phyloP scores from a whole-genome alignment of 2,329 filamentous ascomycete genomes.

The Trichoderma sp. region DNA sequence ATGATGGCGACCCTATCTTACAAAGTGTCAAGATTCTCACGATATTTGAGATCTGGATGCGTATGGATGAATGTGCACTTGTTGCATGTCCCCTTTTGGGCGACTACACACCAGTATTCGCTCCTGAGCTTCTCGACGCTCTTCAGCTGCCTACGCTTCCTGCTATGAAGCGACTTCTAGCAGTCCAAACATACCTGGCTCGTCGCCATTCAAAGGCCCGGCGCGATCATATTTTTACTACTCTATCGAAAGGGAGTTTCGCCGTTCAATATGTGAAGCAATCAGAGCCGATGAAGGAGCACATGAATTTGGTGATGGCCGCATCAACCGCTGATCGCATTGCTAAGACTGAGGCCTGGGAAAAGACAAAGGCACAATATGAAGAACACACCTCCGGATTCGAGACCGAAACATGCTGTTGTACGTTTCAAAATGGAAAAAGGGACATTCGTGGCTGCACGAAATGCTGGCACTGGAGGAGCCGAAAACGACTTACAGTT shows the following conservation, averaged over 20 bases:
- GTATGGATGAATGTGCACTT: slow-evolving; percentile 21
- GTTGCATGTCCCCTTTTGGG: slow-evolving; percentile 44
- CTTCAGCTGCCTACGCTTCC: slow-evolving; percentile 46
- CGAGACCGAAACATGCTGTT: slow-evolving; percentile 18
- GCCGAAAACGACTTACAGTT: slow-evolving; percentile 22
- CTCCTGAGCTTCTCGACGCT: slow-evolving; percentile 48
- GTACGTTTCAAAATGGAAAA: slow-evolving; percentile 4
- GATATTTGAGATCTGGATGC: slow-evolving; percentile 21
- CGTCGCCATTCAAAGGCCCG: not conserved
- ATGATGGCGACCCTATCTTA: slow-evolving; percentile 11
- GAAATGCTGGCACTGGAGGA: slow-evolving; percentile 21
- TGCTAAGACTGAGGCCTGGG: slow-evolving; percentile 13
- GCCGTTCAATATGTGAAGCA: not conserved
- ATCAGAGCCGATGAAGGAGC: not conserved
- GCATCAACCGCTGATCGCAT: not conserved
- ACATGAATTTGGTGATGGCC: not conserved
- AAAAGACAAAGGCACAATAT: slow-evolving; percentile 14
- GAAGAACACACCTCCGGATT: slow-evolving; percentile 21
- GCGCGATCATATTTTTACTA: not conserved
- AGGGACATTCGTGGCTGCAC: slow-evolving; percentile 19
- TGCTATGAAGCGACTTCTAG: slow-evolving; percentile 50
- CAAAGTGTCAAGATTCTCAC: slow-evolving; percentile 20
- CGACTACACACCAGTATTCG: slow-evolving; percentile 51
- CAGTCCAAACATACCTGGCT: slow-evolving; percentile 22
- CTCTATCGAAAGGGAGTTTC: not conserved